phyloP scores from a whole-genome alignment of 2,329 filamentous ascomycete genomes.

The Sarocladiaceae sp. region DNA sequence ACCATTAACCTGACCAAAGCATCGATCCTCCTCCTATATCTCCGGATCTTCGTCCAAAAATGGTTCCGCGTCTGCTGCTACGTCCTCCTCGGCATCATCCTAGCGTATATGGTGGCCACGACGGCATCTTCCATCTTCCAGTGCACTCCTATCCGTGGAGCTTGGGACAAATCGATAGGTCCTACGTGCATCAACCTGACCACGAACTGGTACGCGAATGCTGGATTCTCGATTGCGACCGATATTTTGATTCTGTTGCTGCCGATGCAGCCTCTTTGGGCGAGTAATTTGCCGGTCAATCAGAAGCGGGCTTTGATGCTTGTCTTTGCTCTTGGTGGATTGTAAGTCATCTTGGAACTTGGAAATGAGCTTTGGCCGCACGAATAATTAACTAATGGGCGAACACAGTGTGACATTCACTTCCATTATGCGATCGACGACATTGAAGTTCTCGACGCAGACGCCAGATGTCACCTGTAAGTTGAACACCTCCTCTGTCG shows the following conservation, averaged over 20 bases:
- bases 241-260: slow-evolving; percentile 42
- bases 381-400: no score
- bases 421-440: slow-evolving; percentile 36
- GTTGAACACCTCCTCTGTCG: slow-evolving; percentile 8
- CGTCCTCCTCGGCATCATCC: slow-evolving; percentile 35
- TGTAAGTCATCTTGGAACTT: slow-evolving; percentile 30
- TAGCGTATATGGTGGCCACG: slow-evolving; percentile 41
- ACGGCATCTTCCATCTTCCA: slow-evolving; percentile 43
- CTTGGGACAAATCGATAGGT: slow-evolving; percentile 38
- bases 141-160: slow-evolving; percentile 41
- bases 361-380: no score
- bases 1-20: slow-evolving; percentile 49
- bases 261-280: slow-evolving; percentile 42
- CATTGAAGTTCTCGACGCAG: slow-evolving; percentile 32
- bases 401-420: slow-evolving; percentile 31
- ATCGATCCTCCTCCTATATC: slow-evolving; percentile 49
- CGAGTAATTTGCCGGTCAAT: slow-evolving; percentile 34
- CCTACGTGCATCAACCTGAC: slow-evolving; percentile 42
- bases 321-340: slow-evolving; percentile 37
- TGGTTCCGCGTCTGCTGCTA: slow-evolving; percentile 41
- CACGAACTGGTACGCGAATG: slow-evolving; percentile 46
- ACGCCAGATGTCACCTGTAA: slow-evolving; percentile 32
- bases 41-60: slow-evolving; percentile 45
- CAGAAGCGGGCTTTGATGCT: slow-evolving; percentile 37
- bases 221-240: slow-evolving; percentile 40